Conservation (phyloP, 306 rosid genomes). For the Prunus salicina region DNA sequence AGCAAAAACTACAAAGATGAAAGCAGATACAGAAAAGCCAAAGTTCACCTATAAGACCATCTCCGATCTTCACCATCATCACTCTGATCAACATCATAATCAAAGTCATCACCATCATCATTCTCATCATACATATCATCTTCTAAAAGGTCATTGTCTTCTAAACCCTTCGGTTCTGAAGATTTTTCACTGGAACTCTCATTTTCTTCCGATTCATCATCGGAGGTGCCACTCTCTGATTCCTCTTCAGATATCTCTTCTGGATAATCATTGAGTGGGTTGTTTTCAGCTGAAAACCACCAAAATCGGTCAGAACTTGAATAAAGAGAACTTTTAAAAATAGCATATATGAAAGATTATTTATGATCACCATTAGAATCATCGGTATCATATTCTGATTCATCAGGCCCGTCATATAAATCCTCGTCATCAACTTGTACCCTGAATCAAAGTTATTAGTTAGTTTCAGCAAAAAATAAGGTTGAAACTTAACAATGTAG, state of each 20-base stretch:
- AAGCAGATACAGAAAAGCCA: neutral
- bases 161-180: constrained; percentile 28
- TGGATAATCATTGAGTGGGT: constrained; percentile 78
- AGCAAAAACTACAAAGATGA: neutral
- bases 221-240: constrained; percentile 44
- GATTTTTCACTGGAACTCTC: constrained; percentile 27
- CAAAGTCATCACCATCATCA: constrained; percentile 10
- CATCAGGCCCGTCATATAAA: constrained; percentile 59
- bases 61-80: constrained; percentile 25
- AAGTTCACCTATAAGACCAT: neutral
- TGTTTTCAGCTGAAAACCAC: constrained; percentile 59
- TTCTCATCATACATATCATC: constrained; percentile 37
- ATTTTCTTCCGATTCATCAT: constrained; percentile 36
- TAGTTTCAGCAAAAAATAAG: constrained; percentile 19
- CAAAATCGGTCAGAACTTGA: constrained; percentile 13
- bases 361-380: constrained; percentile 77
- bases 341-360: constrained; percentile 9
- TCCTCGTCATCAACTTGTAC: constrained; percentile 86
- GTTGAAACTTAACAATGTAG: constrained; percentile 1
- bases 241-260: constrained; percentile 61
- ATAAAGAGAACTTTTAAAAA: neutral
- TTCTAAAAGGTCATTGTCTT: constrained; percentile 13
- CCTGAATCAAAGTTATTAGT: constrained; percentile 33
- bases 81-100: constrained; percentile 17
- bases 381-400: constrained; percentile 62